Evolutionary conservation across 768 basidiomycete species (phyloP), one percentile per base, ranked within the genome.

Genomic region (Mycena polygramma): DNA sequence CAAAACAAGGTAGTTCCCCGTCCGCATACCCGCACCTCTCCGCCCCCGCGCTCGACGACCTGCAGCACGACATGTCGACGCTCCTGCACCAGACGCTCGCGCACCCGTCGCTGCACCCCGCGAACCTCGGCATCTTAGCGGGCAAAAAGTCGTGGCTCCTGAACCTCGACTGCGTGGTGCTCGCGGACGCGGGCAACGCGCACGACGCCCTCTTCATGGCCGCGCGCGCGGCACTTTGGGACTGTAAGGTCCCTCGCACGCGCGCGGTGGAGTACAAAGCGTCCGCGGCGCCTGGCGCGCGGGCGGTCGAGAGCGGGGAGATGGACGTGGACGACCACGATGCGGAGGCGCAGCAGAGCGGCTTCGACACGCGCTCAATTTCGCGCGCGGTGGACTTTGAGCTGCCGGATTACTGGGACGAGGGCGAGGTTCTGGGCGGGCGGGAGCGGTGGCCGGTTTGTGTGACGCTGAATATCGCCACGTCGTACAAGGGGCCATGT

Each of bases 341-440:
- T 36, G 30, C 19, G 14, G 58, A 35, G 22, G 69, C 55, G 60
- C 74, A 78, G 20, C 76, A 82, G 46, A 90, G 90, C 71, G 86
- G 89, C 2, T 87, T 93, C 48, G 89, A 90, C 73, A 92, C 90
- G 19, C 83, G 89, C 13, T 79, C 85, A 41, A 79, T 83, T 45
- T 78, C 77, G 26, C 79, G 79, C 11, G 92, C 90, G 14, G 88
- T 89, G 11, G 95, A 97, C 78, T 96, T 96, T 73, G 95, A 97
- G 80, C 85, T 96, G 24, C 86, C 90, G 14, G 95, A 97, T 77
- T 93, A 91, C 70, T 95, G 94, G 93, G 94, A 94, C 75, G 93
- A 94, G 71, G 95, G 95, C 0, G 91, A 90, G 66, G 79, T 83
- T 20, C 76, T 95, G 36, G 85, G 82, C 46, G 90, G 90, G 2